Conservation (phyloP, 441 rosid species). For the Gossypium lobatum region DNA sequence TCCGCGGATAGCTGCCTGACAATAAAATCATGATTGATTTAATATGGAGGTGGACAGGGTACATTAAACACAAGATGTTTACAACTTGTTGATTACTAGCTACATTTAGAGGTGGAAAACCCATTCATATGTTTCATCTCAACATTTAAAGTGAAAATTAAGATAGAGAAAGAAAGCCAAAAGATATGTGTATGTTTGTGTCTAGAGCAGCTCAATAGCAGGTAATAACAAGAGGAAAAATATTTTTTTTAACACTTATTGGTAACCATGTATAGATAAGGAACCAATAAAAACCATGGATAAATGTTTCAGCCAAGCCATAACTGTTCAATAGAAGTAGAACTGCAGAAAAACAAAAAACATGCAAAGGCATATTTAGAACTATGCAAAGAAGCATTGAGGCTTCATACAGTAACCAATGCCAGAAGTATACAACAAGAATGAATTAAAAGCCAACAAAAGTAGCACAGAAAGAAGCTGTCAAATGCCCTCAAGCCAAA, state of each 20-base stretch:
- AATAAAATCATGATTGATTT: constrained; percentile 19
- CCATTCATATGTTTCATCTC: not conserved
- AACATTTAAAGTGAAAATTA: not conserved
- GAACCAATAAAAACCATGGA: not conserved
- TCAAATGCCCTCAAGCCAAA: not conserved
- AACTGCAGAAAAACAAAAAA: constrained; percentile 3
- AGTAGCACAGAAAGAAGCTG: not conserved
- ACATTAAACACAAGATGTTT: not conserved
- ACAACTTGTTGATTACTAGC: not conserved
- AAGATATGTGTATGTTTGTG: not conserved
- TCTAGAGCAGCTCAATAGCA: not conserved
- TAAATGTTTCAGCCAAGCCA: not conserved
- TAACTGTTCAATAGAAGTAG: not conserved
- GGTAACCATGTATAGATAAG: not conserved
- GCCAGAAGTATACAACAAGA: not conserved
- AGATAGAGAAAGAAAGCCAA: not conserved
- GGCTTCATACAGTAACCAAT: not conserved
- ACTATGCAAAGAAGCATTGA: not conserved
- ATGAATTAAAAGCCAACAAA: constrained; percentile 4
- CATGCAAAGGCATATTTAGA: not conserved
- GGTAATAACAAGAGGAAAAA: not conserved
- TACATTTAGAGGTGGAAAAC: not conserved
- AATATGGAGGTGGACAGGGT: not conserved
- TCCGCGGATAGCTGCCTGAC: constrained; percentile 69
- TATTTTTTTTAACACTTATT: not conserved